These are phyloP conservation scores for Curvularia sp. DNA, from an alignment of 2,329 filamentous ascomycete genomes.

Conservation along the genomic window DNA sequence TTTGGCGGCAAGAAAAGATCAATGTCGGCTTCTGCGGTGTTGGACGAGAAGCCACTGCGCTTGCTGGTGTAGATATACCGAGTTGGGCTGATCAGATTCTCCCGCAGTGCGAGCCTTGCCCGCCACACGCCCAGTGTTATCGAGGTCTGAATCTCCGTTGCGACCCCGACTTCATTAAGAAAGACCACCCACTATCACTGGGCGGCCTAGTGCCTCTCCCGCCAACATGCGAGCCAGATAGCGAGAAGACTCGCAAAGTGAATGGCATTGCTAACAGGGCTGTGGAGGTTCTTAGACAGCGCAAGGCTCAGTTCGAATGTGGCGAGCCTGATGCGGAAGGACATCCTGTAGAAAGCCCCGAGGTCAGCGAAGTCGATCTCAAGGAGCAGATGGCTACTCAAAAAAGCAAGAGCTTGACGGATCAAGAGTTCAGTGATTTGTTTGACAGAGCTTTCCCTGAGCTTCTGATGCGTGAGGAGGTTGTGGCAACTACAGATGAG, in stretches of 20 bases:
- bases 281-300: conserved; percentile 83
- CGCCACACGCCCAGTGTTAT: conserved; percentile 88
- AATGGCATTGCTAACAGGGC: conserved; percentile 87
- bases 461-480: conserved; percentile 68
- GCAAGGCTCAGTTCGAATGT: conserved; percentile 89
- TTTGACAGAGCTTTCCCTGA: conserved; percentile 78
- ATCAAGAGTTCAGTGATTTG: conserved; percentile 90
- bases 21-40: conserved; percentile 94
- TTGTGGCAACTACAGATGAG: conserved; percentile 64
- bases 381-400: conserved; percentile 78
- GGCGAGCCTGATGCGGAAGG: conserved; percentile 74
- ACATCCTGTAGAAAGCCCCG: conserved; percentile 66
- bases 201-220: conserved; percentile 82
- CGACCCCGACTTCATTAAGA: conserved; percentile 85
- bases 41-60: conserved; percentile 65
- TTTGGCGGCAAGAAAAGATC: conserved; percentile 96
- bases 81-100: conserved; percentile 73
- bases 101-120: conserved; percentile 89
- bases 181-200: conserved; percentile 82
- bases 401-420: conserved; percentile 81
- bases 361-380: conserved; percentile 72
- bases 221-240: conserved; percentile 93
- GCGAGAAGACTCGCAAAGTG: conserved; percentile 86
- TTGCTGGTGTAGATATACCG: conserved; percentile 72
- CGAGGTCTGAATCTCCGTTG: conserved; percentile 78